Base-by-base conservation (phyloP, 768 basidiomycete species). In the Leucosporidium scottii region DNA sequence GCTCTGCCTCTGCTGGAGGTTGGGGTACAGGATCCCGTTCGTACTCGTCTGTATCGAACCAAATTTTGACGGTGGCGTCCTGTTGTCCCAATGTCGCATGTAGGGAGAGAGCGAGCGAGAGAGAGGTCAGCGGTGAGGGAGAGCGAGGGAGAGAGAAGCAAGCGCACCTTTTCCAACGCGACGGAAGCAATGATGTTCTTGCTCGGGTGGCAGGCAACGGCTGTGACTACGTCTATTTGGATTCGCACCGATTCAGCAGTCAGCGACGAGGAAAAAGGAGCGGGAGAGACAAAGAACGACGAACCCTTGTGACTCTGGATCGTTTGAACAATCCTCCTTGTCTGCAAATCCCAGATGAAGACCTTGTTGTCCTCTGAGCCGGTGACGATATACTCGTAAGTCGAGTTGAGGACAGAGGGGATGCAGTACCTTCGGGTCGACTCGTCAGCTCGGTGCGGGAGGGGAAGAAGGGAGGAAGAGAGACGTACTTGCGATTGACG, bases 281-380 rank as follows among this genome's bases (percentile, higher is more conserved):
- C n/a, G 20, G 18, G 25, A 15, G 25, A 30, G 15, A 30, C 27
- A n/a, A 21, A 20, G 8, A 15, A 25, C 64, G 1, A 25, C 64
- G 1, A 30, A 91, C 90, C 92, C 80, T 87, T 82, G 78, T 93
- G 92, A 2, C 89, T 88, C 70, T 90, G 85, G 18, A 90, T 80
- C 18, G 84, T 78, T 39, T 71, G 30, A 12, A 87, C 79, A 9
- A 93, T 79, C 75, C 89, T 82, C 28, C 91, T 82, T 12, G 84
- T 86, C 77, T 93, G 90, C 61, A 98, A 76, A 76, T 96, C 89
- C 91, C 92, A 96, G 36, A 96, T 81, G 72, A 89, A 89, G 31
- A 93, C 80, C 75, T 89, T 93, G 72, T 84, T 82, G 78, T 96
- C 93, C 79, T 97, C 94, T 64, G 88, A 90, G 2, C 96, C 96